Base-by-base conservation (phyloP, 306 rosid species). In the Abrus precatorius region DNA sequence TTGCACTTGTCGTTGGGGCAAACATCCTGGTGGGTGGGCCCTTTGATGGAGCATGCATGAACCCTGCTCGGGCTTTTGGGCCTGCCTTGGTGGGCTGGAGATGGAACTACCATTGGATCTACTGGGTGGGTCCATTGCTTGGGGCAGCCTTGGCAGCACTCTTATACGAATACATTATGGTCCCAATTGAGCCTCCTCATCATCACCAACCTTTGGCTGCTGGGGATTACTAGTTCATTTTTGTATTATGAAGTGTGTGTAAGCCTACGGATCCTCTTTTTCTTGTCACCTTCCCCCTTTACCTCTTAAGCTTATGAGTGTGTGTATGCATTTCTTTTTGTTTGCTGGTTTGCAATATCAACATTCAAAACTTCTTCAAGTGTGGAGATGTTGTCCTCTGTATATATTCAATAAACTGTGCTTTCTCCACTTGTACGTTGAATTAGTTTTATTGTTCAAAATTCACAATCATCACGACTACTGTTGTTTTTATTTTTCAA, bases 141-240 rank as follows among this genome's bases (percentile, higher is more conserved):
- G 99, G 99, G 1, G 98, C 96, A 4, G 98, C 89, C 11, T 53
- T 95, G 5, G 99, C 99, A 4, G 96, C 89, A 5, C 88, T 91
- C 8, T 14, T 91, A 0, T 95, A 95, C 4, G 99, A 95, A 81
- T 95, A 86, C 60, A 34, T 90, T 72, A 78, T 95, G 7, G 82
- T 95, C 62, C 98, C 97, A 9, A 83, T 68, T 0, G 98, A 91
- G 76, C 83, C 90, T 5, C 93, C 95, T 32, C 82, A 72, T 48
- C 92, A 84, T n/a, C 98, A 93, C 85, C 97, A 95, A 87, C 96
- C 98, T 44, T 70, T 93, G 83, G 97, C 97, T 83, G 90, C 99
- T 6, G 98, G 90, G 76, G 98, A 95, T 77, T 95, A 95, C 87
- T 95, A 82, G 88, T 67, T 40, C 33, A 54, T 79, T 88, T 55